Evolutionary conservation across 805 yeast species (phyloP), one percentile per base, ranked within the genome.

Genomic region (Brettanomyces bruxellensis): DNA sequence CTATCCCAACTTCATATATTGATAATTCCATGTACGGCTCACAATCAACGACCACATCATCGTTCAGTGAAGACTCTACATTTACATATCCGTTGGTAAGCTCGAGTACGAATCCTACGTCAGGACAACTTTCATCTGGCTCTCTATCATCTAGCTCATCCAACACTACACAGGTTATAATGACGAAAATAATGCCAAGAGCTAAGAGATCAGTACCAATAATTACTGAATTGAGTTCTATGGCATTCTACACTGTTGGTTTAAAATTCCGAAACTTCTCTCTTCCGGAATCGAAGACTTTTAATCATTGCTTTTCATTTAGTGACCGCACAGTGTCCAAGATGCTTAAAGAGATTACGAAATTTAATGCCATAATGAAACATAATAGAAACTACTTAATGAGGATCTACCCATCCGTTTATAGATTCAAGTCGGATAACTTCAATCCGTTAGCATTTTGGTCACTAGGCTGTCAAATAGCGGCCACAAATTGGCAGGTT

Each of bases 401-500:
- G 83, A 71, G 99, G 44, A 77, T 89, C 0, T 93, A 93, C 58
- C 99, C 99, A 0, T 81, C 95, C 1, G 81, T 80, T 6, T 75
- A 81, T 47, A 67, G 97, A 38, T 73, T 86, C 51, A 81, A 72
- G 45, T 88, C 96, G 1, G 73, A 86, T 3, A 93, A 93, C 57
- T 90, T 87, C 58, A 75, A 75, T 40, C 98, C 99, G 0, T 64
- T 86, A 2, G 62, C 64, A 1, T 88, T 78, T 57, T 93, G 99
- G 99, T 71, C 72, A 43, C 68, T 75, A 41, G 99, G 99, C 1
- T 83, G 76, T 9, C 99, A 93, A 59, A 78, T 93, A 88, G 98
- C 86, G 4, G 98, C 99, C 0, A 82, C 96, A 0, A 93, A 91
- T 59, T 91, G 97, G 97, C 99, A 91, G 63, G 83, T 93, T 0